Evolutionary conservation across 306 rosid genomes (phyloP), one percentile per base, ranked within the genome.

Genomic region (Benincasa hispida): DNA sequence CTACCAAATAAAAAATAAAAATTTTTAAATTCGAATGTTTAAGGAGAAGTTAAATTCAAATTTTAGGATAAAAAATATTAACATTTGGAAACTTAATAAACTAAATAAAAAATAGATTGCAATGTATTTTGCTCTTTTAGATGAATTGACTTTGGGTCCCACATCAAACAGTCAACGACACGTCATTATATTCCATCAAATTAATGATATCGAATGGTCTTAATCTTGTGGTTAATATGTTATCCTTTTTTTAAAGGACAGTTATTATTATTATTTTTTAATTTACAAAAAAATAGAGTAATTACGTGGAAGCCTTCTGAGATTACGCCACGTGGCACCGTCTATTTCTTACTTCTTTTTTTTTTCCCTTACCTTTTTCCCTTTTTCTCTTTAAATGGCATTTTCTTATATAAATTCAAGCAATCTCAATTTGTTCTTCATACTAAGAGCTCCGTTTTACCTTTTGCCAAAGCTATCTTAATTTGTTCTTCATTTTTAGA

Each of bases 351-450:
- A 25, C 73, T 13, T 17, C 28, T 28, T 30, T 10, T 12, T 48
- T 18, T 27, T 25, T 45, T 27, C 9, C 13, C 62, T 30, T 17
- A 4, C 30, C 22, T 48, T 42, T 69, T 69, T 17, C 21, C 21
- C 55, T 5, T 50, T 50, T 37, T 19, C 50, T 39, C 50, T 21
- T 3, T 9, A 6, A 25, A 27, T 27, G 76, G 58, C 57, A 10
- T 50, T 72, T 72, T 50, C 59, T 63, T 72, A 72, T 72, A 50
- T 72, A 72, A 72, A 72, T 72, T 72, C 60, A 72, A 50, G 22
- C 37, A 9, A 30, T 39, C 76, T 39, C 42, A 51, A 41, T 27
- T 10, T 72, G 42, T 34, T 9, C 22, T 4, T 72, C 76, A 50
- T 50, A 50, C 19, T 5, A 10, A 70, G 24, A 47, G 24, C 57